Percentiles rank a stretch among this genome's conserved stretches.
These are phyloP conservation scores for Ambrosiella xylebori DNA, from an alignment of 2,329 filamentous ascomycete species.

Conservation along the genomic window DNA sequence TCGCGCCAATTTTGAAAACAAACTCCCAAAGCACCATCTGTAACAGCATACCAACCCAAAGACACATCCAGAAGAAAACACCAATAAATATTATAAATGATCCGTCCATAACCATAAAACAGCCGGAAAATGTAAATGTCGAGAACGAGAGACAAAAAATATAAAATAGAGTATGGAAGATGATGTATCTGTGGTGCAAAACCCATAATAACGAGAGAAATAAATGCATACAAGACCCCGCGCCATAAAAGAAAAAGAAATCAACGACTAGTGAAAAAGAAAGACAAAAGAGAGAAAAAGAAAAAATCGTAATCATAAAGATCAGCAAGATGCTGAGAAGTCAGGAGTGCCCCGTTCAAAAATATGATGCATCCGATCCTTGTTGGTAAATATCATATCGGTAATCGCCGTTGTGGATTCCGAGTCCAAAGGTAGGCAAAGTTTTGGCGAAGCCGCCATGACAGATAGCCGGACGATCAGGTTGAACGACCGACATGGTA, in stretches of 20 bases:
- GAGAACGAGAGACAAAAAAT: neutral
- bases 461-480: neutral
- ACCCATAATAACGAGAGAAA: neutral
- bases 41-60: neutral
- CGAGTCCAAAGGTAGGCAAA: neutral
- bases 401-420: neutral
- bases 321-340: neutral
- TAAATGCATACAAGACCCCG: neutral
- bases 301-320: neutral
- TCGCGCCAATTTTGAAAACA: neutral
- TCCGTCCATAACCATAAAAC: neutral
- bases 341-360: neutral
- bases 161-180: neutral
- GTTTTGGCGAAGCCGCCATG: neutral
- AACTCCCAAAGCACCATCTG: neutral
- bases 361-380: neutral
- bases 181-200: neutral
- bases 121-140: neutral
- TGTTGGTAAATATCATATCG: neutral
- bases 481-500: neutral
- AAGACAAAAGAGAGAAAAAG: constrained; percentile 3
- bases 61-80: neutral
- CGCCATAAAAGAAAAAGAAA: constrained; percentile 1
- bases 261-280: neutral
- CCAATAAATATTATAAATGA: neutral